Conservation (phyloP, 208 protist genomes). For the Trypanosoma melophagium region DNA sequence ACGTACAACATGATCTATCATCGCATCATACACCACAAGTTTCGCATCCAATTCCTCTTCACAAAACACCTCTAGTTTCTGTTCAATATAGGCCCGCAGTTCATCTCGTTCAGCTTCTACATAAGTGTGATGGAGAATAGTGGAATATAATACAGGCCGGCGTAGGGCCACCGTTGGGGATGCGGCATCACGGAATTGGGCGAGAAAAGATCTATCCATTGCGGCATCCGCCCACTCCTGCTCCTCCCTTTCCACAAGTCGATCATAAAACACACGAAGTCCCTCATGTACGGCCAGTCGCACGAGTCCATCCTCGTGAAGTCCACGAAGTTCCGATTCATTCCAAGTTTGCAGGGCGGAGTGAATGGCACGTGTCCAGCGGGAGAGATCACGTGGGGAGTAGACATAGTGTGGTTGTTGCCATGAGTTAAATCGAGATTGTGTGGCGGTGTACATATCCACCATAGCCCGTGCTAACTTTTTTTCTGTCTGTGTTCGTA, state of each 20-base stretch:
- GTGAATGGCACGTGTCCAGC: slow-evolving; percentile 97
- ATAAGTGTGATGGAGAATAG: slow-evolving; percentile 94
- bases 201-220: slow-evolving; percentile 67
- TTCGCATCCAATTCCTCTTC: slow-evolving; percentile 98
- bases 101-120: slow-evolving; percentile 80
- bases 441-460: slow-evolving; percentile 92
- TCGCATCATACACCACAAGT: slow-evolving; percentile 98
- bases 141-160: slow-evolving; percentile 96
- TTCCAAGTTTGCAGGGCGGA: slow-evolving; percentile 91
- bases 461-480: slow-evolving; percentile 95
- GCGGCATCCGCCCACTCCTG: slow-evolving; percentile 93
- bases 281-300: slow-evolving; percentile 97
- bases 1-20: slow-evolving; percentile 98
- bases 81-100: slow-evolving; percentile 91
- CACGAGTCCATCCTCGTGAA: slow-evolving; percentile 80
- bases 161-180: slow-evolving; percentile 37
- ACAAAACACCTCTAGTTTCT: slow-evolving; percentile 91
- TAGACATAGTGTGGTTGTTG: slow-evolving; percentile 99
- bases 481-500: slow-evolving; percentile 42
- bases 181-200: slow-evolving; percentile 68
- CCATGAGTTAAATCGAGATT: slow-evolving; percentile 93
- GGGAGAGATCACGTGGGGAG: slow-evolving; percentile 97
- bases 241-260: slow-evolving; percentile 93
- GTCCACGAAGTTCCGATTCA: slow-evolving; percentile 26
- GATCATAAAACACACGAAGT: slow-evolving; percentile 96